phyloP scores from a whole-genome alignment of 2,329 filamentous ascomycete genomes.

The Neofusicoccum ribis region DNA sequence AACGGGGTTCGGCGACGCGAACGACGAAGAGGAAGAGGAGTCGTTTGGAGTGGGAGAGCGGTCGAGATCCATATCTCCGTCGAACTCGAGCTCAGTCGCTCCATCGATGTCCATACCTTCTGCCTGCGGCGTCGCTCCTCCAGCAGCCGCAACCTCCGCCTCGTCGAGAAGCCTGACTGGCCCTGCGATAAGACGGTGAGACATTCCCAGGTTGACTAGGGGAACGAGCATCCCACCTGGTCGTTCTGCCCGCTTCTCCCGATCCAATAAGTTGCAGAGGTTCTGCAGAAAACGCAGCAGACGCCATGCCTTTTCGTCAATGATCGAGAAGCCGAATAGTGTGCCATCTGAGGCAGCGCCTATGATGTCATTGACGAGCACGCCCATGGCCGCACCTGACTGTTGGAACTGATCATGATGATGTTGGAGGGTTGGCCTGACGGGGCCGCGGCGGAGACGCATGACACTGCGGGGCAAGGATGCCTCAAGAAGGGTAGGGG shows the following conservation, averaged over 20 bases:
- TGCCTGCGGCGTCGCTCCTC: background rate
- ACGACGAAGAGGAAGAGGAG: slow-evolving; percentile 19
- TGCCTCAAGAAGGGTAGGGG: slow-evolving; percentile 44
- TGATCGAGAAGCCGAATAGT: slow-evolving; percentile 61
- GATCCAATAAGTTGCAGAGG: slow-evolving; percentile 43
- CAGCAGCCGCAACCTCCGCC: background rate
- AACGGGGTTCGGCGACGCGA: background rate
- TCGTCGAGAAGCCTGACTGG: slow-evolving; percentile 10
- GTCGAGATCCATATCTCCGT: slow-evolving; percentile 3
- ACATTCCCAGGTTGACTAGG: slow-evolving; percentile 19
- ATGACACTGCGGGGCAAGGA: slow-evolving; percentile 43
- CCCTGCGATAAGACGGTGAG: background rate
- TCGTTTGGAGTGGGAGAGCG: background rate
- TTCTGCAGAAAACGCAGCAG: slow-evolving; percentile 75
- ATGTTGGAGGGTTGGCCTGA: slow-evolving; percentile 33
- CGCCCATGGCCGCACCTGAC: slow-evolving; percentile 31
- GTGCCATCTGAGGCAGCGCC: slow-evolving; percentile 54
- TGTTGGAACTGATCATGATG: slow-evolving; percentile 17
- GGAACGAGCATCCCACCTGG: slow-evolving; percentile 26
- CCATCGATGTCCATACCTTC: slow-evolving; percentile 21
- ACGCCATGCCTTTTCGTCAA: slow-evolving; percentile 63
- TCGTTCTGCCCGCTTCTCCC: background rate
- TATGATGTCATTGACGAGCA: slow-evolving; percentile 50
- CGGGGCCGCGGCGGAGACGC: slow-evolving; percentile 53
- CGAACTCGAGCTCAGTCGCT: slow-evolving; percentile 18